phyloP scores from a whole-genome alignment of 306 rosid genomes.

The Sicyos edulis region DNA sequence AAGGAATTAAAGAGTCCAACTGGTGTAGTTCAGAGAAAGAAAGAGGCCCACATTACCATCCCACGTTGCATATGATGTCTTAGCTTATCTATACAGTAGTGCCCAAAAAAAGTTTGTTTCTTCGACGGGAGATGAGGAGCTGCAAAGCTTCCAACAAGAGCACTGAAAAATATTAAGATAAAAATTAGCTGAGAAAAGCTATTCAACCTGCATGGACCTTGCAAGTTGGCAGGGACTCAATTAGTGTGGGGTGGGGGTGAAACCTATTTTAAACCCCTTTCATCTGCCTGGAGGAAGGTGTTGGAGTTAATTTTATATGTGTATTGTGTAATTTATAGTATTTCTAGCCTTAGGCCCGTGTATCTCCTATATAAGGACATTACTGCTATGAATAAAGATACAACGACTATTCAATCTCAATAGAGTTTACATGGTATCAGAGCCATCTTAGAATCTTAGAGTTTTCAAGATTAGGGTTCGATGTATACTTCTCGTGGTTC shows the following conservation, averaged over 20 bases:
- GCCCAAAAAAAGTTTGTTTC: constrained; percentile 64
- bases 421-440: too few relatives aligned
- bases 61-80: constrained; percentile 51
- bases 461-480: too few relatives aligned
- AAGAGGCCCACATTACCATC: constrained; percentile 40
- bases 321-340: too few relatives aligned
- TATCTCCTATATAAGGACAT: too few relatives aligned
- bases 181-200: neutral
- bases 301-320: too few relatives aligned
- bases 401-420: too few relatives aligned
- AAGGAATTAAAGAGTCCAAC: neutral
- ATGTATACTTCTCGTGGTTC: too few relatives aligned
- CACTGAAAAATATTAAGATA: constrained; percentile 33
- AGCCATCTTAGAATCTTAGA: too few relatives aligned
- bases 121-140: constrained; percentile 45
- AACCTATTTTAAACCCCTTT: neutral
- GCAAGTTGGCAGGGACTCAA: neutral
- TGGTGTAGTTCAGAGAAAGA: neutral
- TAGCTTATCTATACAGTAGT: constrained; percentile 47
- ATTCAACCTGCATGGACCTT: neutral
- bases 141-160: constrained; percentile 56
- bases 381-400: too few relatives aligned
- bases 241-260: neutral
- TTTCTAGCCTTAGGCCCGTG: too few relatives aligned
- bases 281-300: neutral